Evolutionary conservation across 1,284 basidiomycete species (phyloP).

Genomic region (Marasmius fiardii): DNA sequence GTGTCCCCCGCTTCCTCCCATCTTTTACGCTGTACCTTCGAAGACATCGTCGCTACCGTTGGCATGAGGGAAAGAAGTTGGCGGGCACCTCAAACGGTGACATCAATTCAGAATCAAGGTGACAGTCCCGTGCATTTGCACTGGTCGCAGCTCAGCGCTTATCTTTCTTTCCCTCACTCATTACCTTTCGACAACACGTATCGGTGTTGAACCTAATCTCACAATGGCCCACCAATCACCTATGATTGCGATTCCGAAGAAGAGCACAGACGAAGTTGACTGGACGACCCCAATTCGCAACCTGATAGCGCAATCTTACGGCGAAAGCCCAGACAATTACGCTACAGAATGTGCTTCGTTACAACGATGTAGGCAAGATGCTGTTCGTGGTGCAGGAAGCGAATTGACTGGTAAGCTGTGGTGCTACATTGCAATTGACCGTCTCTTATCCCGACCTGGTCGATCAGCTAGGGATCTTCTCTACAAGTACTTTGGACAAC

Average conservation of each 20-base stretch:
- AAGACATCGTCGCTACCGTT: no score
- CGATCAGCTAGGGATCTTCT: slow-evolving; percentile 80
- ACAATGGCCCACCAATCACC: slow-evolving; percentile 72
- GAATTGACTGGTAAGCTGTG: slow-evolving; percentile 77
- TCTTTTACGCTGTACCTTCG: no score
- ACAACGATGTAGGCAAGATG: slow-evolving; percentile 92
- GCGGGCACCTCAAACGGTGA: no score
- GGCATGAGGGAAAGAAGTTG: no score
- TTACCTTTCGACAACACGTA: no score
- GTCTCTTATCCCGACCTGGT: slow-evolving; percentile 2
- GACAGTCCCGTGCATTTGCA: no score
- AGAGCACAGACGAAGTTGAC: slow-evolving; percentile 83
- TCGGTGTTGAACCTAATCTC: no score
- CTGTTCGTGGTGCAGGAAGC: slow-evolving; percentile 91
- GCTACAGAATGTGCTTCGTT: slow-evolving; percentile 80
- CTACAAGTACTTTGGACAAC: slow-evolving; percentile 99
- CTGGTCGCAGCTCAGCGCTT: no score
- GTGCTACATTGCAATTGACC: slow-evolving; percentile 8
- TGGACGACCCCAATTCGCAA: slow-evolving; percentile 87
- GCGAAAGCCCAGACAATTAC: slow-evolving; percentile 89
- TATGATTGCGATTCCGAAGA: slow-evolving; percentile 81
- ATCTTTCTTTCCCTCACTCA: no score
- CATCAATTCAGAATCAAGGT: no score
- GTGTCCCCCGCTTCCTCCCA: no score
- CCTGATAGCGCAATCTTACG: slow-evolving; percentile 90